Evolutionary conservation across 306 rosid species (phyloP), one percentile per base, ranked within the genome.

Genomic region (Medicago ruthenica): DNA sequence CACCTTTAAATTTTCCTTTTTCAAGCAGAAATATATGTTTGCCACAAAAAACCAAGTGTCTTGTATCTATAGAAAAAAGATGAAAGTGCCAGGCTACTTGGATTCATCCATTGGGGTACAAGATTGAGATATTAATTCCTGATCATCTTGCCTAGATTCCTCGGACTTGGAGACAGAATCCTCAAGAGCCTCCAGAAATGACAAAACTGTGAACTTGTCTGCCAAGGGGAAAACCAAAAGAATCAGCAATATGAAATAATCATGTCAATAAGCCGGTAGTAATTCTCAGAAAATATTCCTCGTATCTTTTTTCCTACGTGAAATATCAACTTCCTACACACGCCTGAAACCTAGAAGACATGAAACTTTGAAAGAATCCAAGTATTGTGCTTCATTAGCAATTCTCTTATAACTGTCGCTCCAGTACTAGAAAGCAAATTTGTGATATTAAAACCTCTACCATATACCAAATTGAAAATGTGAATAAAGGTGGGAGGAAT

Each of bases 171-270:
- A 73, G 79, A 94, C 96, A 17, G 97, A 85, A 86, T 94, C 98
- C 80, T 94, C 97, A 3, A 94, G 96, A 40, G 96, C 98, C 87
- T 94, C 97, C 7, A 94, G 94, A 78, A 94, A 94, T 6, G 97
- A 94, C 85, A 92, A 73, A 57, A 92, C 98, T 1, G 98, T 92
- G 76, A 90, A 90, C 79, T 92, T 94, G 74, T 91, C 97, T 92
- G 97, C 83, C 81, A 80, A 54, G 79, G 54, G 61, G 70, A 11
- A 45, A 12, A 51, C 27, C n/a, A n/a, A 70, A 71, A 4, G 58
- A 16, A 58, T 44, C 54, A 18, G n/a, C 37, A 21, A 34, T 16
- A 20, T 64, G 22, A 22, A 57, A 73, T 73, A 51, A 66, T 42
- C 70, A 80, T 57, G 42, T 17, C 59, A 37, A 44, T 27, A n/a